phyloP scores from a whole-genome alignment of 2,329 filamentous ascomycete genomes.

The Fusarium veterinarium region DNA sequence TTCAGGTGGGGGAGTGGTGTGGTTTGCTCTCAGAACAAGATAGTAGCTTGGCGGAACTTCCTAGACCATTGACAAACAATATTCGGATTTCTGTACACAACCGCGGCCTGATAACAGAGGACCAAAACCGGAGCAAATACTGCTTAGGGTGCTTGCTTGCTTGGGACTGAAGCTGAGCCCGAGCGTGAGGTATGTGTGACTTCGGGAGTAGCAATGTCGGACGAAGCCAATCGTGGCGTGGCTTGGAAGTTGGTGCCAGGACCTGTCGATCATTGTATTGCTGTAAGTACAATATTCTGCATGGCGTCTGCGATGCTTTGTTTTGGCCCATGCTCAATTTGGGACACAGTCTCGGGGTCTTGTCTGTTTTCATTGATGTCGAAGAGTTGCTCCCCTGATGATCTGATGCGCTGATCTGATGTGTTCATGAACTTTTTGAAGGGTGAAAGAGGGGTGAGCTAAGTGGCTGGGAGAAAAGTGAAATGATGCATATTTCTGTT shows the following conservation, averaged over 20 bases:
- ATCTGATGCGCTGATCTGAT: conserved; percentile 21
- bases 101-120: conserved; percentile 6
- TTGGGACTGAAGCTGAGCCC: conserved; percentile 5
- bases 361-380: neutral
- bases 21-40: neutral
- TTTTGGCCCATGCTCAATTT: neutral
- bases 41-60: conserved; percentile 12
- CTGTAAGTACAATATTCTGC: neutral
- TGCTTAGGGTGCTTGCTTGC: conserved; percentile 3
- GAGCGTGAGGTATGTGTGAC: conserved; percentile 31
- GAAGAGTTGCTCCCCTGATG: conserved; percentile 1
- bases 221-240: conserved; percentile 18
- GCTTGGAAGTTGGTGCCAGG: conserved; percentile 6
- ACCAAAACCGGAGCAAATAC: conserved; percentile 22
- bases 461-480: conserved; percentile 18
- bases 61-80: conserved; percentile 1
- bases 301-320: neutral
- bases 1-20: conserved; percentile 12
- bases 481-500: conserved; percentile 12
- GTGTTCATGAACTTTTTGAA: neutral
- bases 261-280: conserved; percentile 19
- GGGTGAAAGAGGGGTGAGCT: conserved; percentile 13
- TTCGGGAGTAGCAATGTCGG: conserved; percentile 28
- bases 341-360: neutral
- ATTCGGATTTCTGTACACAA: conserved; percentile 6